A percentile compares a stretch with the other conserved stretches of the same genome.
phyloP scores from a whole-genome alignment of 495 filamentous ascomycete species.

The Xylaria nigripes region DNA sequence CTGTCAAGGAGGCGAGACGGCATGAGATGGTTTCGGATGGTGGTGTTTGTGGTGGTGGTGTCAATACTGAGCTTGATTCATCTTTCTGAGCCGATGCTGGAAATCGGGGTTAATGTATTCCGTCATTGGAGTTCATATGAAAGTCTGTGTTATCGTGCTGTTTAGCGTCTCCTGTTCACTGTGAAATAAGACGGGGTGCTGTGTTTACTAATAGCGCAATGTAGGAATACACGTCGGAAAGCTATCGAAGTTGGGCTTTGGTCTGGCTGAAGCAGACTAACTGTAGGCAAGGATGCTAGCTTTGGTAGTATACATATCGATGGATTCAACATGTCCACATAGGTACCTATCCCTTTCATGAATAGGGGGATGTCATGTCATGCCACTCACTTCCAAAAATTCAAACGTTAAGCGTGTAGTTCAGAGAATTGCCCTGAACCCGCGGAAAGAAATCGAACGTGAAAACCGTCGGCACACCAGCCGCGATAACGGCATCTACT shows the following conservation, averaged over 20 bases:
- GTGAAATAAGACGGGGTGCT: too few species aligned
- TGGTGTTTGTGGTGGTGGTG: not conserved
- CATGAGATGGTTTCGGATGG: conserved; percentile 3
- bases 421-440: conserved; percentile 33
- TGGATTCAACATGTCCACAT: too few species aligned
- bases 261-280: too few species aligned
- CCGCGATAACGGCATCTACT: conserved; percentile 39
- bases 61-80: conserved; percentile 1
- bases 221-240: too few species aligned
- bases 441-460: conserved; percentile 48
- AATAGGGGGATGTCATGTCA: too few species aligned
- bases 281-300: too few species aligned
- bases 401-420: conserved; percentile 42
- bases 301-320: too few species aligned
- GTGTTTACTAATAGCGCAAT: too few species aligned
- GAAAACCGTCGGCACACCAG: conserved; percentile 38
- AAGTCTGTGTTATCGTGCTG: too few species aligned
- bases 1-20: conserved; percentile 2
- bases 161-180: too few species aligned
- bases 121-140: not conserved
- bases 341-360: too few species aligned
- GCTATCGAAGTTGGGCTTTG: too few species aligned
- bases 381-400: not conserved
- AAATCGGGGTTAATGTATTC: not conserved
- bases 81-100: not conserved